A percentile compares a stretch with the other conserved stretches of the same genome.
Evolutionary conservation across 371 early-diverging fungal species (phyloP).

Genomic region (Lichtheimia corymbifera): DNA sequence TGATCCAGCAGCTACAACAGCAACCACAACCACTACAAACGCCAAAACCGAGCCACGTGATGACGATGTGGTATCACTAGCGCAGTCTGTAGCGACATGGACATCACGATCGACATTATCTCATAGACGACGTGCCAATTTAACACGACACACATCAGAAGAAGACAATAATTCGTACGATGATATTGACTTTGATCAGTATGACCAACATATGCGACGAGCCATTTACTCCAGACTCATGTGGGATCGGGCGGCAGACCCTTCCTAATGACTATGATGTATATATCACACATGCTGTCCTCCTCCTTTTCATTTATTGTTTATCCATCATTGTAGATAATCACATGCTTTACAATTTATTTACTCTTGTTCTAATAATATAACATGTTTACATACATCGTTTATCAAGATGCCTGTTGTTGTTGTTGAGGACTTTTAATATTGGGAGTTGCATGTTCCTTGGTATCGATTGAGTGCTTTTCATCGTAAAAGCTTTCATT

Average conservation of each 20-base stretch:
- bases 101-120: slow-evolving; percentile 16
- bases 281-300: slow-evolving; percentile 1
- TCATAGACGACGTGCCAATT: slow-evolving; percentile 8
- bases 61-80: slow-evolving; percentile 26
- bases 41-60: slow-evolving; percentile 8
- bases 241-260: slow-evolving; percentile 14
- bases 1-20: neutral
- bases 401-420: too few relatives aligned
- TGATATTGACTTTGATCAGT: slow-evolving; percentile 18
- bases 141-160: neutral
- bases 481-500: too few relatives aligned
- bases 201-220: slow-evolving; percentile 33
- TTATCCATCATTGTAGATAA: too few relatives aligned
- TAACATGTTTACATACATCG: too few relatives aligned
- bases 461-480: too few relatives aligned
- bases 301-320: too few relatives aligned
- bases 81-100: slow-evolving; percentile 28
- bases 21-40: neutral
- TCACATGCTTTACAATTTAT: too few relatives aligned
- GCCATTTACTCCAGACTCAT: slow-evolving; percentile 33
- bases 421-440: too few relatives aligned
- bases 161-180: slow-evolving; percentile 11
- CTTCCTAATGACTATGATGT: too few relatives aligned
- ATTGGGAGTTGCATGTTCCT: too few relatives aligned
- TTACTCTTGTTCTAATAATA: too few relatives aligned